Base-by-base conservation (phyloP, 495 filamentous ascomycete genomes). In the Neurospora sp. region DNA sequence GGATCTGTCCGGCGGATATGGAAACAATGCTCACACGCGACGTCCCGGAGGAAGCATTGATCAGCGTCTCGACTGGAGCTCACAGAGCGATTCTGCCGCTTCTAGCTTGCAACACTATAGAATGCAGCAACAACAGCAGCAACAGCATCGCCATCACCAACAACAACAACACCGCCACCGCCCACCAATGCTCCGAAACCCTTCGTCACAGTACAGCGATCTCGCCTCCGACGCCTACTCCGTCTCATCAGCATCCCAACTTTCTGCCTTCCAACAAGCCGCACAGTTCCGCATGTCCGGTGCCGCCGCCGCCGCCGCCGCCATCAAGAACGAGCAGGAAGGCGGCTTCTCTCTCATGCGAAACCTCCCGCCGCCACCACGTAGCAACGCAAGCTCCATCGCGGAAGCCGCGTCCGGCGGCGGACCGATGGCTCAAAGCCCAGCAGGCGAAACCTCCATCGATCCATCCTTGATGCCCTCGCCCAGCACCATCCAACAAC, bases 391-490 rank as follows among this genome's bases (percentile, higher is more conserved):
- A 48, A 82, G 79, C 74, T 75, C 80, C 38, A 73, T 79, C 8
- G 54, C 31, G 14, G 54, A 66, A 66, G 54, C 5, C 11, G 54
- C 11, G n/a, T 48, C 46, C 14, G 23, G 48, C 23, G 48, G 54
- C 12, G 54, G 54, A 5, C 54, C 54, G 27, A 66, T 66, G 14
- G 54, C 54, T 66, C 54, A 66, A 66, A 35, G 69, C 27, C 35
- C 72, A 46, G 37, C 40, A 40, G 71, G 69, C 40, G 54, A 46
- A 18, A 40, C 82, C 5, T 77, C 82, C 46, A 85, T 86, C 69
- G 85, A 86, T 69, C 84, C 84, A 27, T 80, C 82, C 10, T 76
- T 86, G 38, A 79, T 86, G 59, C 82, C 83, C 16, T 85, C 83
- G 35, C 82, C 81, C n/a, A 72, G 39, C 70, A 72, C 72, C 72